phyloP scores from a whole-genome alignment of 2,329 filamentous ascomycete genomes.

The Remersonia thermophila region DNA sequence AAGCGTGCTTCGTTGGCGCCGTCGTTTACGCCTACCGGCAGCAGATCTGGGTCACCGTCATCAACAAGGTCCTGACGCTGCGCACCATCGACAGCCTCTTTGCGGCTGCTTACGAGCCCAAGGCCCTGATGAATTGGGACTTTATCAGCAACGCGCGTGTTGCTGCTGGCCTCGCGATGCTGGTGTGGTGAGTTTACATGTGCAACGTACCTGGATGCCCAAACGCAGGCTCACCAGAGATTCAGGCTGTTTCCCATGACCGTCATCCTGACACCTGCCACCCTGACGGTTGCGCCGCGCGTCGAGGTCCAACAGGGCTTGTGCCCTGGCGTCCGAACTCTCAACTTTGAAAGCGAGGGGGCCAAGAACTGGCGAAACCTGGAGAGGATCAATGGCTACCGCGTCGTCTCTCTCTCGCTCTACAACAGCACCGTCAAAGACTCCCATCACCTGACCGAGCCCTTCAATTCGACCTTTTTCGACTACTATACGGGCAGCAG shows the following conservation, averaged over 20 bases:
- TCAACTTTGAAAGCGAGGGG: constrained; percentile 20
- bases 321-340: constrained; percentile 17
- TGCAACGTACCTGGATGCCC: too few species aligned
- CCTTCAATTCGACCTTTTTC: constrained; percentile 18
- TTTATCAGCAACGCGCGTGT: constrained; percentile 13
- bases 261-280: constrained; percentile 20
- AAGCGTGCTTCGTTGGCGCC: constrained; percentile 12
- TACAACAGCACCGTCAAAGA: constrained; percentile 17
- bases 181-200: constrained; percentile 11
- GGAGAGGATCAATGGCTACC: constrained; percentile 13
- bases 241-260: constrained; percentile 19
- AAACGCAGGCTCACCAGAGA: too few species aligned
- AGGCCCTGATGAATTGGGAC: constrained; percentile 13
- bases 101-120: constrained; percentile 11
- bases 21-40: constrained; percentile 16
- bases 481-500: constrained; percentile 20
- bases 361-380: constrained; percentile 18
- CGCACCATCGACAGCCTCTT: constrained; percentile 16
- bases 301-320: constrained; percentile 6
- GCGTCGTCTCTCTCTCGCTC: constrained; percentile 16
- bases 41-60: constrained; percentile 16
- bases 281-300: constrained; percentile 17
- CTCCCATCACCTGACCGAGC: constrained; percentile 1
- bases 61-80: constrained; percentile 11
- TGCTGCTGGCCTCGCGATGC: constrained; percentile 8